phyloP scores from a whole-genome alignment of 2,329 filamentous ascomycete genomes.

The Pestalotiopsis sp. region DNA sequence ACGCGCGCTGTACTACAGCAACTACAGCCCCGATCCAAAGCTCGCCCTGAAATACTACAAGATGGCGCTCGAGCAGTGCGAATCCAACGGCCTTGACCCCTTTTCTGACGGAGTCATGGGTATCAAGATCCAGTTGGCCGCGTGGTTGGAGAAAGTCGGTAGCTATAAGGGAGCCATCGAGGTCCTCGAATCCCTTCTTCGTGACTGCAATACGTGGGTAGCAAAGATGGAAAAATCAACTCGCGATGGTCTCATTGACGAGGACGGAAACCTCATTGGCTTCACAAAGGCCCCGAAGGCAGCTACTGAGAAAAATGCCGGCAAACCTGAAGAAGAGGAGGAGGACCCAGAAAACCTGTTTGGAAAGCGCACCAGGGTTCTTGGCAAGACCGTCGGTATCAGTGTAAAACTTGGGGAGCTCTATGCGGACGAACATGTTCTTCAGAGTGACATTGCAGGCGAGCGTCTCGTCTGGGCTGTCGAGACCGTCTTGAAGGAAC shows the following conservation, averaged over 20 bases:
- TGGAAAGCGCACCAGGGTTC: conserved; percentile 62
- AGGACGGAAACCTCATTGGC: conserved; percentile 34
- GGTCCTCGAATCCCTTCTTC: conserved; percentile 74
- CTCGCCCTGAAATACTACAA: conserved; percentile 83
- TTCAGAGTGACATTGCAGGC: conserved; percentile 73
- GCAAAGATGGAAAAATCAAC: conserved; percentile 51
- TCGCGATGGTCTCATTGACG: conserved; percentile 45
- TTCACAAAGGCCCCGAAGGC: conserved; percentile 10
- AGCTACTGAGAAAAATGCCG: conserved; percentile 11
- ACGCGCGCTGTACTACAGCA: conserved; percentile 83
- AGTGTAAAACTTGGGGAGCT: conserved; percentile 83
- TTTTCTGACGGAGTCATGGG: conserved; percentile 91
- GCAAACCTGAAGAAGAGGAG: conserved; percentile 23
- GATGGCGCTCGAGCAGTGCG: conserved; percentile 72
- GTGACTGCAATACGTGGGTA: conserved; percentile 67
- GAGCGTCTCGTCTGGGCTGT: conserved; percentile 78
- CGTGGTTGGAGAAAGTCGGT: conserved; percentile 76
- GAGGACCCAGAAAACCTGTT: conserved; percentile 48
- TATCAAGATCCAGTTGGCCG: conserved; percentile 78
- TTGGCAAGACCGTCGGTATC: conserved; percentile 74
- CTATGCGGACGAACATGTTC: conserved; percentile 75
- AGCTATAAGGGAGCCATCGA: conserved; percentile 70
- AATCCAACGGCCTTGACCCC: conserved; percentile 76
- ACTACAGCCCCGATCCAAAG: conserved; percentile 71
- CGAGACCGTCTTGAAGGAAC: conserved; percentile 75